Evolutionary conservation across 805 yeast species (phyloP), one percentile per base, ranked within the genome.

Genomic region (Metschnikowia kofuensis): DNA sequence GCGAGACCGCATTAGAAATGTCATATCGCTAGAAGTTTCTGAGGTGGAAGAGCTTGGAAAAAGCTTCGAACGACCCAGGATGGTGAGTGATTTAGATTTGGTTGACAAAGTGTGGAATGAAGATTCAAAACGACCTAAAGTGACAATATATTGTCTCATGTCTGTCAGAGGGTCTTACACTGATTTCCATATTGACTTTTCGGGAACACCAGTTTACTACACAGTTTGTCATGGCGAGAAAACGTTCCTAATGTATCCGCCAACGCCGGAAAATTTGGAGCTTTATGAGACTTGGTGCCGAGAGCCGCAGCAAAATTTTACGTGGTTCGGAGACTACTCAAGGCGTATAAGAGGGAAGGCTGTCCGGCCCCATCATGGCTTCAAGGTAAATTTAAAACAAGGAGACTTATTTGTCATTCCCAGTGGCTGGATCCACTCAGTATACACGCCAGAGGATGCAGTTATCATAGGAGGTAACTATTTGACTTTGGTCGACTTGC

Each of bases 361-460:
- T 43, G 52, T 65, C 13, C 43, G 44, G 12, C 77, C 65, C 48
- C 54, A 47, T 4, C 59, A 54, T 7, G 88, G 89, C 15, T 69
- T 82, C 43, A 77, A 78, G 45, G 82, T 84, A 14, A 74, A 75
- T 7, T 59, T 86, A 16, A 45, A 55, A 0, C 67, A 79, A 1
- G 95, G 95, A 0, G 96, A 90, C 59, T 74, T 89, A 27, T 76
- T 90, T 66, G 73, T 89, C 12, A 84, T 90, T 15, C 97, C 97
- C 3, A 83, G 94, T 38, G 96, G 96, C 0, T 90, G 96, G 95
- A 89, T 90, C 43, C 97, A 90, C 65, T 83, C 94, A 0, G 97
- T 90, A 0, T 82, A 82, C 59, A 89, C 97, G 0, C 92, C 96
- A 0, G 68, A 70, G 13, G 96, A 90, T 61, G 80, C 95, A 0